Evolutionary conservation across 1,284 basidiomycete species (phyloP).

Genomic region (Melanopsichium pennsylvanicum): DNA sequence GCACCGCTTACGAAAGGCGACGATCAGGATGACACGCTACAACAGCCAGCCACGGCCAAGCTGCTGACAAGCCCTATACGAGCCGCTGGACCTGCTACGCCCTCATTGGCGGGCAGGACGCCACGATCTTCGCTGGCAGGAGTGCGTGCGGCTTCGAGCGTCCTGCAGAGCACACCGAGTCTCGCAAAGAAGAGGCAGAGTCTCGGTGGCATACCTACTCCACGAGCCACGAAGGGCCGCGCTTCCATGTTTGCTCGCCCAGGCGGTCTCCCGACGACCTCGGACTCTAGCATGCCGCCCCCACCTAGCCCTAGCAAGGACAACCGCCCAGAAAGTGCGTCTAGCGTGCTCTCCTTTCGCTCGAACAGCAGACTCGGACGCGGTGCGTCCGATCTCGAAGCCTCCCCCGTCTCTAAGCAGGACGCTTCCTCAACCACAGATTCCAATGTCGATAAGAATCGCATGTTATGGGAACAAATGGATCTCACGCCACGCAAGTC

Average conservation of each 20-base stretch:
- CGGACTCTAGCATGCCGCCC: constrained; percentile 44
- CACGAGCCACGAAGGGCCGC: constrained; percentile 44
- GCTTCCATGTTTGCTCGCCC: constrained; percentile 48
- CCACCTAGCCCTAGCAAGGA: constrained; percentile 48
- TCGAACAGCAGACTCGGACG: constrained; percentile 36
- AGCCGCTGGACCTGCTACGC: constrained; percentile 3
- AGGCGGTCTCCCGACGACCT: constrained; percentile 11
- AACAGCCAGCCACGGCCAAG: constrained; percentile 19
- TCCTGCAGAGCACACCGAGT: constrained; percentile 16
- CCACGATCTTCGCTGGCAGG: constrained; percentile 33
- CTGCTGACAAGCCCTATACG: constrained; percentile 59
- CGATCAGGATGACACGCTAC: constrained; percentile 21
- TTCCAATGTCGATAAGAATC: constrained; percentile 68
- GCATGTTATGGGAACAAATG: constrained; percentile 58
- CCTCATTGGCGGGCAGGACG: constrained; percentile 24
- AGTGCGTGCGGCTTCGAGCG: constrained; percentile 17
- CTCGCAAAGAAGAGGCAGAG: constrained; percentile 43
- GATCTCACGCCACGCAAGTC: constrained; percentile 47
- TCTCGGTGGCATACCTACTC: constrained; percentile 41
- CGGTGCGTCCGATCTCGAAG: constrained; percentile 17
- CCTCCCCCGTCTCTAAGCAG: constrained; percentile 21
- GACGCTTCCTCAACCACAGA: constrained; percentile 7
- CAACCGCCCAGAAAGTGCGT: constrained; percentile 12
- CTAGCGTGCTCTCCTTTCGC: constrained; percentile 36
- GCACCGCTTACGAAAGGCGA: constrained; percentile 6